Evolutionary conservation across 495 filamentous ascomycete species (phyloP), one percentile per base, ranked within the genome.

Genomic region (Penicillium coffeae): DNA sequence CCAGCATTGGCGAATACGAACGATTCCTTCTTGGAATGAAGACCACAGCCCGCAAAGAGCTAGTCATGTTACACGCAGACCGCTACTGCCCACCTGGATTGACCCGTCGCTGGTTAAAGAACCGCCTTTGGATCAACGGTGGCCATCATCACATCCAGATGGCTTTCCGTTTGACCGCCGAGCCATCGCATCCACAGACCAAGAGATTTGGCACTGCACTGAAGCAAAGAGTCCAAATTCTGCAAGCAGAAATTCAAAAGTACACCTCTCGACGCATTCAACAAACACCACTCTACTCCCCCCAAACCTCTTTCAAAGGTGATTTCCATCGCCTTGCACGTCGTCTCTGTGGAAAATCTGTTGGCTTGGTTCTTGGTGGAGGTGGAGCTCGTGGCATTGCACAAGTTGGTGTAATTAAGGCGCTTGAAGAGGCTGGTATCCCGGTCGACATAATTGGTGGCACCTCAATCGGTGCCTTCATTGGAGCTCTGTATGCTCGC

Each of bases 81-180:
- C 80, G 94, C 30, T 96, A 92, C 63, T 95, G 86, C 47, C 77
- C 78, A 1, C 82, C 89, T 16, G 93, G 93, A 0, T 59, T 94
- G 19, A 96, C 92, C 0, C 75, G 93, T 32, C 79, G 80, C 38
- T 98, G 93, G 93, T 75, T 98, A 16, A 85, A 89, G 56, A 96
- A 96, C 60, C 85, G 93, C 0, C 79, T 95, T 46, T 98, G 93
- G 93, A 89, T 98, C 56, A 98, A 96, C 57, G 93, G 93, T n/a
- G 89, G 93, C 33, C 94, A 98, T 64, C 92, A 96, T 60, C 93
- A 98, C 58, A 87, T 98, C 19, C 93, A 98, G 60, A 96, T 98
- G 93, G 77, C 87, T 1, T 94, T 91, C 67, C 83, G 85, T 30
- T 78, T 84, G n/a, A 83, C 84, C 21, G 69, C 84, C 4, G 84